phyloP scores from a whole-genome alignment of 176 grass and related monocot genomes.

The Carex cristatella region DNA sequence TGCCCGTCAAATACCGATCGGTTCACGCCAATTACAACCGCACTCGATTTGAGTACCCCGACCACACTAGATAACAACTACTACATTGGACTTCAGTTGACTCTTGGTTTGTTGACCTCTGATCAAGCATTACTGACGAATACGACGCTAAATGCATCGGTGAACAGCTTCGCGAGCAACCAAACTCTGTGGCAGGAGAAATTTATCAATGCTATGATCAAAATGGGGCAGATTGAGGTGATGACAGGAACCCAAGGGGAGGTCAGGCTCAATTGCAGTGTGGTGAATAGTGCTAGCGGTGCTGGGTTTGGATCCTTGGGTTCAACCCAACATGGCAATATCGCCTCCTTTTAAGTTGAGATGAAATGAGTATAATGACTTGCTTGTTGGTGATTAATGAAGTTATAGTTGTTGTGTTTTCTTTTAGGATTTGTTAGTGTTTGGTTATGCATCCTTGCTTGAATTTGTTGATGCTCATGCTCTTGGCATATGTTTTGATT shows the following conservation, averaged over 20 bases:
- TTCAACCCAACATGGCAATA: background rate
- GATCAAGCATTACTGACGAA: conserved; percentile 52
- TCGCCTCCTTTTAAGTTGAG: conserved; percentile 9
- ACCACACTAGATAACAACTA: conserved; percentile 61
- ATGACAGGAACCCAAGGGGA: conserved; percentile 55
- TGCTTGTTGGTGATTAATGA: background rate
- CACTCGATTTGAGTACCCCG: conserved; percentile 54
- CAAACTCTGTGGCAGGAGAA: conserved; percentile 48
- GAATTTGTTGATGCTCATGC: background rate
- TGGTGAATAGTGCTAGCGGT: conserved; percentile 40
- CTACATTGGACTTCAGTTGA: conserved; percentile 47
- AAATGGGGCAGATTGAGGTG: conserved; percentile 68
- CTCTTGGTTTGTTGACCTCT: conserved; percentile 55
- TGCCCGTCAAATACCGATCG: conserved; percentile 29
- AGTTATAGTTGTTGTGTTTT: background rate
- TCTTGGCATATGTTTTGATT: no score
- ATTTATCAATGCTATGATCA: conserved; percentile 57
- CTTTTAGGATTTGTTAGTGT: background rate
- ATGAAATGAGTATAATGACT: background rate
- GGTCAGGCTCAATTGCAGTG: conserved; percentile 63
- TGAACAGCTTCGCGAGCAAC: conserved; percentile 45
- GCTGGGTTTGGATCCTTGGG: conserved; percentile 9
- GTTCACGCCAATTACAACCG: conserved; percentile 28
- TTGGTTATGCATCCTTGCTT: background rate
- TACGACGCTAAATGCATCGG: conserved; percentile 38